Percentiles rank a stretch among this genome's conserved stretches.
Evolutionary conservation across 306 rosid species (phyloP).

Genomic region (Fagus sylvatica): DNA sequence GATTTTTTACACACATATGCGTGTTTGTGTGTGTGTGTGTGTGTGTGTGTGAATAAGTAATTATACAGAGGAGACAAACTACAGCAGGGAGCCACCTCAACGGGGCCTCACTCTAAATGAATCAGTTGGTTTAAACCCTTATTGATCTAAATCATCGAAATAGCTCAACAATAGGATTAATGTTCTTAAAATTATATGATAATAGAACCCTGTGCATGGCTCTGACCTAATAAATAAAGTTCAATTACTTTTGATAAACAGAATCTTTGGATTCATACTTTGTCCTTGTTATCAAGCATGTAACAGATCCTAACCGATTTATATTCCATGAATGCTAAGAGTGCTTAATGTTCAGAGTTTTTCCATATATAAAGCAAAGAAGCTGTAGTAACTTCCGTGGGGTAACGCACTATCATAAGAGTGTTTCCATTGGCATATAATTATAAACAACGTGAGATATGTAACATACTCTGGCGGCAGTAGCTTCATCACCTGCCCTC

Average conservation of each 20-base stretch:
- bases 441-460: neutral
- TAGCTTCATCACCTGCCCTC: constrained; percentile 68
- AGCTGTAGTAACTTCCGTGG: neutral
- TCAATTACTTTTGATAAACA: neutral
- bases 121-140: neutral
- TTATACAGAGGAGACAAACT: too few relatives aligned
- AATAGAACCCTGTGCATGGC: neutral
- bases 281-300: neutral
- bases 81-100: neutral
- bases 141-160: neutral
- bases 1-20: constrained; percentile 11
- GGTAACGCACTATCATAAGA: neutral
- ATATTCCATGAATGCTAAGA: neutral
- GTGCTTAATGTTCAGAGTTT: neutral
- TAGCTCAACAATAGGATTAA: neutral
- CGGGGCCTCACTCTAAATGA: neutral
- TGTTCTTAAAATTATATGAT: neutral
- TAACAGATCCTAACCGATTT: neutral
- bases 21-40: neutral
- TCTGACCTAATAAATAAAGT: neutral
- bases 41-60: neutral
- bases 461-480: constrained; percentile 70
- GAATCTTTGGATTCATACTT: neutral
- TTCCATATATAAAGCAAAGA: neutral
- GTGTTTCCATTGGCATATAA: neutral